Percentiles rank a stretch among this genome's conserved stretches.
phyloP scores from a whole-genome alignment of 2,329 filamentous ascomycete species.

The Setomelanomma holmii region DNA sequence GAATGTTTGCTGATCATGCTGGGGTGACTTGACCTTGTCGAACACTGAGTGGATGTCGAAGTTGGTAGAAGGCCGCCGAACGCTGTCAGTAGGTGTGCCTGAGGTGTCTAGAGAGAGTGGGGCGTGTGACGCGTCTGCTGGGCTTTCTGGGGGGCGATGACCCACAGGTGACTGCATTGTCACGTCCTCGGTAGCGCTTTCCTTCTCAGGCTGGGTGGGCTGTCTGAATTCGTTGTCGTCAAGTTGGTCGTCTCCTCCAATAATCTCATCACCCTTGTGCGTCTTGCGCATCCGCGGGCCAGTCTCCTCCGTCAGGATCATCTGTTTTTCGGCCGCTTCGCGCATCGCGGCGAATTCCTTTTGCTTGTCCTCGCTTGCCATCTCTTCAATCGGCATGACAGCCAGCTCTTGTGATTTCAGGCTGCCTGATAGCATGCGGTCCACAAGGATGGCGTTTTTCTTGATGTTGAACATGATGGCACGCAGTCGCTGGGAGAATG shows the following conservation, averaged over 20 bases:
- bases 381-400: conserved; percentile 87
- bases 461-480: conserved; percentile 87
- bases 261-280: conserved; percentile 92
- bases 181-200: conserved; percentile 33
- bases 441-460: conserved; percentile 79
- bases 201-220: conserved; percentile 34
- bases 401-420: conserved; percentile 79
- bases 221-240: conserved; percentile 38
- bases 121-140: conserved; percentile 17
- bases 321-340: conserved; percentile 79
- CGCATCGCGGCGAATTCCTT: conserved; percentile 77
- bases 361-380: conserved; percentile 90
- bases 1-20: conserved; percentile 56
- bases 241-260: conserved; percentile 75
- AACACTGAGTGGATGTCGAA: conserved; percentile 91
- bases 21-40: conserved; percentile 80
- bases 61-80: conserved; percentile 63
- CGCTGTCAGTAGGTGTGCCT: conserved; percentile 30
- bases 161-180: conserved; percentile 21
- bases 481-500: conserved; percentile 71
- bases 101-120: conserved; percentile 48
- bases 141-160: conserved; percentile 27
- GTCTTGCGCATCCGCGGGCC: conserved; percentile 84
- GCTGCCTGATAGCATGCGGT: conserved; percentile 74
- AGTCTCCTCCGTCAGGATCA: conserved; percentile 75